Evolutionary conservation across 345 rosid genomes (phyloP), one percentile per base, ranked within the genome.

Genomic region (Camelina hispida): DNA sequence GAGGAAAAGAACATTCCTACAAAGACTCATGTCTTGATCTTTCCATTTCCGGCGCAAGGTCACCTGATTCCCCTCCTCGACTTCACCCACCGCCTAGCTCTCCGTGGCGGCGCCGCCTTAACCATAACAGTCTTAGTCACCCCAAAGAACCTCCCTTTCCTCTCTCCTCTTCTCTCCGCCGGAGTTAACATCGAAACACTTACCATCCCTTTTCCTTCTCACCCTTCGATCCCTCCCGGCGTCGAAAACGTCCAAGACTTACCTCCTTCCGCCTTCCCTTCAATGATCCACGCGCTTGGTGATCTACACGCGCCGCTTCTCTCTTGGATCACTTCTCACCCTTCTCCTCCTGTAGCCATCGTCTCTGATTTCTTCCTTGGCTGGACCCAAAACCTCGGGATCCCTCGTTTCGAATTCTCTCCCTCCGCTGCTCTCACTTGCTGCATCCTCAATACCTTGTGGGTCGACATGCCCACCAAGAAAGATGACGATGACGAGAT

Each of bases 301-400:
- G 35, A 43, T 3, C 85, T 84, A 58, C 81, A 82, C 62, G 60
- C 80, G 56, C 87, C 87, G 48, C 75, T 88, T 37, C 74, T 80
- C 17, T 42, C 74, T 3, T 86, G 89, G 95, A 84, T 86, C 54
- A 18, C 56, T 6, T 69, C 84, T 61, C 91, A 84, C 23, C 68
- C 81, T 52, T 86, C 87, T 0, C 91, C 91, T 4, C 95, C 91
- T 0, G 77, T 78, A 0, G 87, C 76, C 20, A 80, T 89, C 14
- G 66, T 89, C 30, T 82, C 91, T 6, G 92, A 89, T 61, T 78
- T 89, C 75, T 86, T 89, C 82, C 76, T 83, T 54, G 87, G 95
- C 0, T 89, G 90, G 92, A 87, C 95, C 6, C 74, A 82, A 7
- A 69, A 58, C 7, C 73, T 89, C 9, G 81, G 87, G 7, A 43